Evolutionary conservation across 768 basidiomycete species (phyloP), one percentile per base, ranked within the genome.

Genomic region (Amanita molliuscula): DNA sequence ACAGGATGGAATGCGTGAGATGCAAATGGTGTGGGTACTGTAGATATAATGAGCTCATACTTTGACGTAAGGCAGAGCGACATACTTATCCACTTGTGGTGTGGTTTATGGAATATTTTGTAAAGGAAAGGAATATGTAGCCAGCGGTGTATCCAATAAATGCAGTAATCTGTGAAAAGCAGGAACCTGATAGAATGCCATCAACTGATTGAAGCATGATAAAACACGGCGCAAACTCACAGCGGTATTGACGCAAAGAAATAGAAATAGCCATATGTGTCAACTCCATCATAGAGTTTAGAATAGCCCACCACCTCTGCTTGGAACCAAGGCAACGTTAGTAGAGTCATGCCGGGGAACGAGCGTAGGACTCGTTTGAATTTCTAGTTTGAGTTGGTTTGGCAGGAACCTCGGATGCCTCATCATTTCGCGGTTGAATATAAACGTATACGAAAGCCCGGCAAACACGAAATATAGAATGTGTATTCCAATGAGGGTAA

Each of bases 1-100:
- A 97, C 67, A 0, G 90, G 90, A 66, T 99, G 92, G 81, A 99
- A 99, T 0, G 96, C 96, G 62, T 97, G 88, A 20, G 95, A 95
- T 28, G 96, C 89, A 59, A 90, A 99, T 0, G 96, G 96, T 0
- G 96, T 96, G 4, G 96, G 94, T 53, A 99, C 93, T 96, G 60
- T 0, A 16, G 46, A 37, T 36, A 26, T 15, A 54, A 47, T 31
- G 5, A 42, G 44, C 35, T 31, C 7, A 25, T 7, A 36, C 23
- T 43, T 38, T 25, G 10, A 56, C 7, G 23, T 29, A 49, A 36
- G 4, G 26, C 33, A 44, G 20, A 36, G 35, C 3, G 43, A 15
- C 28, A 50, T 65, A 95, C 93, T 81, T 55, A 98, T 73, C 96
- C 96, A 99, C 67, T 89, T 94, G 76, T 99, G 96, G 64, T 99